phyloP scores from a whole-genome alignment of 2,329 filamentous ascomycete genomes.

The Xylaria sp. region DNA sequence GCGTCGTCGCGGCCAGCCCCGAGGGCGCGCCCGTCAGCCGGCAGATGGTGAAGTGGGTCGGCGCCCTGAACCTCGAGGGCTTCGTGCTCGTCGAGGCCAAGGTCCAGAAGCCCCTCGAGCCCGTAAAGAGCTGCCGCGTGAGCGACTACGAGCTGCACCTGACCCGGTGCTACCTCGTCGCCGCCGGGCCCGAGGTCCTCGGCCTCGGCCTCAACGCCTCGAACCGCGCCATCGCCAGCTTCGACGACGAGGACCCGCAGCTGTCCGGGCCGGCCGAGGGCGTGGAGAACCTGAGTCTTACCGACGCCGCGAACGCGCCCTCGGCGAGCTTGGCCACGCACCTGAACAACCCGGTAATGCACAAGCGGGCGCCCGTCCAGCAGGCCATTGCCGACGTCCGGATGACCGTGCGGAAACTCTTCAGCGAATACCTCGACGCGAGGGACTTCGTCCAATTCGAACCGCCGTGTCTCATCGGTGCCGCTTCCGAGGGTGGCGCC shows the following conservation, averaged over 20 bases:
- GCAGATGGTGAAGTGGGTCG: conserved; percentile 95
- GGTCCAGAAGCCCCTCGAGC: conserved; percentile 81
- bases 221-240: conserved; percentile 58
- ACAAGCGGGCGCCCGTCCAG: conserved; percentile 88
- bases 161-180: conserved; percentile 78
- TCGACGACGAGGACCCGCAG: conserved; percentile 57
- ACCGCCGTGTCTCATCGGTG: conserved; percentile 84
- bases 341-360: conserved; percentile 89
- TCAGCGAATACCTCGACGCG: conserved; percentile 76
- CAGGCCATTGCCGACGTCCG: conserved; percentile 69
- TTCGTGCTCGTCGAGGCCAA: conserved; percentile 80
- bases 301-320: conserved; percentile 51
- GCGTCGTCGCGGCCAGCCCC: conserved; percentile 68
- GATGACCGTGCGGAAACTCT: conserved; percentile 67
- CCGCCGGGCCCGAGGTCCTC: conserved; percentile 60
- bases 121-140: conserved; percentile 85
- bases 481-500: conserved; percentile 88
- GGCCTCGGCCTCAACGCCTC: conserved; percentile 61
- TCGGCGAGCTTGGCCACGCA: conserved; percentile 82
- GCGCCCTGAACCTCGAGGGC: conserved; percentile 74
- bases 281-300: conserved; percentile 45
- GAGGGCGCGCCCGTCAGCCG: conserved; percentile 68
- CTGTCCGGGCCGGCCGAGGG: conserved; percentile 38
- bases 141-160: conserved; percentile 85
- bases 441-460: conserved; percentile 82